These are phyloP conservation scores for Pyrrhoderma noxium DNA, from an alignment of 1,284 basidiomycete genomes.

Conservation along the genomic window DNA sequence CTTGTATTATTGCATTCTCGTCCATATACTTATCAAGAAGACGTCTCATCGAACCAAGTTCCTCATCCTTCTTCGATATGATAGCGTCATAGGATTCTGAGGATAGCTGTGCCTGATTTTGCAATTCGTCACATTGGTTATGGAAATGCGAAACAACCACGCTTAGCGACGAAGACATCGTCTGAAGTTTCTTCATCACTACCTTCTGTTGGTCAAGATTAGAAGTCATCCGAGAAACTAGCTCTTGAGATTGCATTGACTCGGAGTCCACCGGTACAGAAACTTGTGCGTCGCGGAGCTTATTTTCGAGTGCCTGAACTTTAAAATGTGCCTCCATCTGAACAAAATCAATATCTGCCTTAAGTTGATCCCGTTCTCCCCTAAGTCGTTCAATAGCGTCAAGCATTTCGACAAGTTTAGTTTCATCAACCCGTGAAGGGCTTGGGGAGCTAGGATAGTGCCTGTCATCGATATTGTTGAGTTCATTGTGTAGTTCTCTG, in stretches of 20 bases:
- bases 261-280: conserved; percentile 18
- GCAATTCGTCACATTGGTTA: not conserved
- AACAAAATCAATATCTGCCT: conserved; percentile 60
- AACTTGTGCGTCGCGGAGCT: conserved; percentile 28
- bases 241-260: not conserved
- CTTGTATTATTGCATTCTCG: not conserved
- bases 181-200: not conserved
- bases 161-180: not conserved
- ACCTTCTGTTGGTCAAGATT: not conserved
- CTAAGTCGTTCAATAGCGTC: conserved; percentile 60
- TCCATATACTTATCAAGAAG: not conserved
- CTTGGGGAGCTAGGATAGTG: not conserved
- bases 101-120: not conserved
- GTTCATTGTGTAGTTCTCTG: conserved; percentile 23
- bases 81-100: not conserved
- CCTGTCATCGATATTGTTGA: conserved; percentile 10
- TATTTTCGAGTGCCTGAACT: conserved; percentile 50
- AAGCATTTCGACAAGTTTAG: conserved; percentile 46
- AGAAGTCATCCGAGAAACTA: not conserved
- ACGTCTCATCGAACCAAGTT: not conserved
- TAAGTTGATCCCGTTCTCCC: conserved; percentile 60
- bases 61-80: not conserved
- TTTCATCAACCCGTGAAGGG: conserved; percentile 23
- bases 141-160: conserved; percentile 10
- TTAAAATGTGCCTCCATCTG: conserved; percentile 65